Base-by-base conservation (phyloP, 805 yeast genomes). In the Wickerhamomyces kurtzmanii region DNA sequence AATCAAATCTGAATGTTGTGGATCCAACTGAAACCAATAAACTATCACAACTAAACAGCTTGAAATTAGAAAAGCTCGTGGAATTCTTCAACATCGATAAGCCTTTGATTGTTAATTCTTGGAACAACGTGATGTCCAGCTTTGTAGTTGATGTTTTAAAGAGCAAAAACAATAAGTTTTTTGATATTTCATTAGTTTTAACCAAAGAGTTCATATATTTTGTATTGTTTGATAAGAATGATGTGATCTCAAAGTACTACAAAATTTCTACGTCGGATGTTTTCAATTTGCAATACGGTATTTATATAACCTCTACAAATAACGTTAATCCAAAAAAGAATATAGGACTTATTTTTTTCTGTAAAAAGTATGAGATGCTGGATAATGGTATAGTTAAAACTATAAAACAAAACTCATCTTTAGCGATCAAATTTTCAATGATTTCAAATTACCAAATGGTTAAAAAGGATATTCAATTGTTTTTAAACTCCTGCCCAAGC, bases 241-340 rank as follows among this genome's bases (percentile, higher is more conserved):
- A 18, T 34, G 15, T 27, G 36, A 36, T 39, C 24, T 17, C 30
- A 27, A 15, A 33, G 18, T 24, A 43, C 11, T 28, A 46, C 25
- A 30, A 31, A 19, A 17, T 47, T 12, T 29, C 41, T 13, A 42
- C 37, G 8, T 31, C 44, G 15, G 32, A 37, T 17, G 32, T 47
- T 17, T 29, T 26, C 17, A 35, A 28, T 10, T 15, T 62, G 20
- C 42, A 45, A 16, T 54, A 55, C 32, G 62, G 62, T 13, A 35
- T 42, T 1, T 45, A 42, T 28, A 44, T 44, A 23, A 30, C 38
- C 14, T 33, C 41, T 5, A 36, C 38, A 10, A 39, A 33, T 16
- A 46, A 33, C 20, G 33, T 25, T 26, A 55, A 51, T 26, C 56
- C 58, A 11, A 42, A 37, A 17, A 49, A 39, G 30, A 57, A 56